Percentiles rank a stretch among this genome's conserved stretches.
Conservation (phyloP, 257 asterid species). For the Nicotiana paniculata region DNA sequence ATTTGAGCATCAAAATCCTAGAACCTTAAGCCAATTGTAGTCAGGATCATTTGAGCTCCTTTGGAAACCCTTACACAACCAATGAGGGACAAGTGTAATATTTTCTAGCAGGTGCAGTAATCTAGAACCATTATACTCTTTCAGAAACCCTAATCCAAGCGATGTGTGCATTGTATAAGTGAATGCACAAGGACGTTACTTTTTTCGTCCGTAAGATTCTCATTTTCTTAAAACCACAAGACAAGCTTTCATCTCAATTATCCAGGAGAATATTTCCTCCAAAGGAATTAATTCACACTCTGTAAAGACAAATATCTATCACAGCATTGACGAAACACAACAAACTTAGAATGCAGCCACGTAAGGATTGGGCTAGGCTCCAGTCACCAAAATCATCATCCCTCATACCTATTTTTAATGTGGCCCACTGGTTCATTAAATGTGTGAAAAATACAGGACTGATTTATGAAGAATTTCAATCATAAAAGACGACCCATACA, state of each 20-base stretch:
- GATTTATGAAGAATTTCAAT: not conserved
- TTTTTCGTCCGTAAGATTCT: not conserved
- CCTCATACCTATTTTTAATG: not conserved
- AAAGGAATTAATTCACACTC: not conserved
- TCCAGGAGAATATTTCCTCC: not conserved
- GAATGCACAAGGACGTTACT: not conserved
- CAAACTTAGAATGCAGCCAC: not conserved
- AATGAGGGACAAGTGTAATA: not conserved
- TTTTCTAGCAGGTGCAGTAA: not conserved
- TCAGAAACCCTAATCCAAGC: not conserved
- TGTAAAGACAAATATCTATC: not conserved
- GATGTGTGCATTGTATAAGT: not conserved
- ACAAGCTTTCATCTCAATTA: not conserved
- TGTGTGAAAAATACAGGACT: not conserved
- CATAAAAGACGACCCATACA: not conserved
- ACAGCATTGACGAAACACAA: not conserved
- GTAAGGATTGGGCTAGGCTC: not conserved
- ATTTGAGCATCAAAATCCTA: not conserved
- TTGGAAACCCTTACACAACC: not conserved
- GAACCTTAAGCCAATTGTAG: not conserved
- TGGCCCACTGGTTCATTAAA: not conserved
- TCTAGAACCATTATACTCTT: not conserved
- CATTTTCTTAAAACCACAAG: not conserved
- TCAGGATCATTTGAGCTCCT: not conserved
- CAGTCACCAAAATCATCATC: not conserved